phyloP scores from a whole-genome alignment of 1,284 basidiomycete genomes.

The Athelia sp. region DNA sequence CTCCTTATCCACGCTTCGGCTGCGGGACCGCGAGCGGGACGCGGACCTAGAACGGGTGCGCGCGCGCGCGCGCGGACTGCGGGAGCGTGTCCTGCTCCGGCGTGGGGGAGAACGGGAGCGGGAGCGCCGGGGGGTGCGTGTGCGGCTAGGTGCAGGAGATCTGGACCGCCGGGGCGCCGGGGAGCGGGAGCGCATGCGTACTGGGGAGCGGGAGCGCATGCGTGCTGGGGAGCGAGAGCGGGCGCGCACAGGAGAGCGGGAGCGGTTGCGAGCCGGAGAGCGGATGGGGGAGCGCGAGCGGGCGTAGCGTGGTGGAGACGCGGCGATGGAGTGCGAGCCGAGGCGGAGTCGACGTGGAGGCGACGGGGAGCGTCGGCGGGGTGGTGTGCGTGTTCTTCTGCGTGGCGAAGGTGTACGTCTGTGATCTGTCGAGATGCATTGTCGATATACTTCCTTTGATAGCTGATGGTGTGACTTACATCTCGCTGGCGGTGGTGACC shows the following conservation, averaged over 20 bases:
- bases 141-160: no score
- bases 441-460: not conserved
- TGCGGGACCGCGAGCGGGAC: not conserved
- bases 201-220: no score
- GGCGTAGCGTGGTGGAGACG: not conserved
- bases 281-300: not conserved
- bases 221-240: not conserved
- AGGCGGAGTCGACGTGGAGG: not conserved
- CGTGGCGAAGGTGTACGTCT: not conserved
- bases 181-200: no score
- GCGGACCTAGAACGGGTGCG: not conserved
- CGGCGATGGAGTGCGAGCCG: not conserved
- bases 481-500: not conserved
- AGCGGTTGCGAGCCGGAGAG: no score
- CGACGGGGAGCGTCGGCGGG: not conserved
- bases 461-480: not conserved
- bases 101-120: not conserved
- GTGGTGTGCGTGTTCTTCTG: not conserved
- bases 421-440: not conserved
- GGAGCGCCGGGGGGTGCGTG: no score
- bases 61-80: no score
- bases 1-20: not conserved
- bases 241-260: no score
- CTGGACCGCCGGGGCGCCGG: no score
- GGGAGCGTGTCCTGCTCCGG: no score